Percentiles rank a stretch among this genome's conserved stretches.
phyloP scores from a whole-genome alignment of 2,329 filamentous ascomycete genomes.

The Nemania sp. region DNA sequence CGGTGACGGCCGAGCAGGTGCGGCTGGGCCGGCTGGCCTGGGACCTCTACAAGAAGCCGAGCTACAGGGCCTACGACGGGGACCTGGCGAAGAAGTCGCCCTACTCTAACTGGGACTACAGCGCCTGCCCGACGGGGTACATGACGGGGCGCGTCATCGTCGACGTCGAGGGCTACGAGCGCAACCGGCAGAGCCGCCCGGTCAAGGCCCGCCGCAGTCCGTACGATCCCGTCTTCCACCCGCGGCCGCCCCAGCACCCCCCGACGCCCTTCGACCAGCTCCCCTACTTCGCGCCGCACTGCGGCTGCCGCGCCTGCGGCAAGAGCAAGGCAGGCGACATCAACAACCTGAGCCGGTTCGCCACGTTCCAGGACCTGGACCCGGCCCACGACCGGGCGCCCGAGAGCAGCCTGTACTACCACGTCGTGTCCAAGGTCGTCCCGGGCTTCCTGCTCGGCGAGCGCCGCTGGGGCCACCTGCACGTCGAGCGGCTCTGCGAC shows the following conservation, averaged over 20 bases:
- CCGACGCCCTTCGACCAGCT: constrained; percentile 43
- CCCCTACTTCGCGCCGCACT: constrained; percentile 48
- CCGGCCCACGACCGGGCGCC: constrained; percentile 45
- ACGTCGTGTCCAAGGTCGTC: constrained; percentile 49
- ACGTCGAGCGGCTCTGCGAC: constrained; percentile 46
- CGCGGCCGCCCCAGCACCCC: neutral
- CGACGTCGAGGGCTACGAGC: constrained; percentile 48
- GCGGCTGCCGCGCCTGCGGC: constrained; percentile 47
- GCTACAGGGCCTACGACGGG: constrained; percentile 53
- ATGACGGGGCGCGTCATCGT: constrained; percentile 50
- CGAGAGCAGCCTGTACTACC: constrained; percentile 49
- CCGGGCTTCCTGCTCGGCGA: constrained; percentile 52
- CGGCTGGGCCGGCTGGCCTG: constrained; percentile 51
- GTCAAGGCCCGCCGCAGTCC: constrained; percentile 4
- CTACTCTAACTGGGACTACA: constrained; percentile 32
- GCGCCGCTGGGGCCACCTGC: constrained; percentile 51
- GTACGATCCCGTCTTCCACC: neutral
- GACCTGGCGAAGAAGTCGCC: constrained; percentile 42
- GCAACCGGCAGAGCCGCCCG: neutral
- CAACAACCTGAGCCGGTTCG: constrained; percentile 41
- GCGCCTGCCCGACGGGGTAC: constrained; percentile 33
- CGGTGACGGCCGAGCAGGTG: constrained; percentile 46
- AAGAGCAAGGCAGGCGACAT: constrained; percentile 27
- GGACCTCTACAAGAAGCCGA: constrained; percentile 51
- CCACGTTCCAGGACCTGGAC: constrained; percentile 48